Evolutionary conservation across 345 rosid species (phyloP).

Genomic region (Populus ilicifolia): DNA sequence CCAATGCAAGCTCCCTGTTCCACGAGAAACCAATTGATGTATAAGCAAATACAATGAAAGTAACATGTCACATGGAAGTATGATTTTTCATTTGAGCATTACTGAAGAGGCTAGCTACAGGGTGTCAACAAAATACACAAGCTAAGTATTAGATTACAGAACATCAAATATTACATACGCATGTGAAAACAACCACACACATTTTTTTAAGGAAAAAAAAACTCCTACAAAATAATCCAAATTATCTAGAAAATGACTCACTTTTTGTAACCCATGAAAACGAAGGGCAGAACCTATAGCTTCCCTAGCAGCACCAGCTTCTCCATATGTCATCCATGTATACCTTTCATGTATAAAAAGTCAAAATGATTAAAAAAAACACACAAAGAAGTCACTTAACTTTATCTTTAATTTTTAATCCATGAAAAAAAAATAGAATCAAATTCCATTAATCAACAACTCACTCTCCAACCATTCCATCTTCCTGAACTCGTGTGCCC

Average conservation of each 20-base stretch:
- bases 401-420: not conserved
- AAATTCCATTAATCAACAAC: slow-evolving; percentile 19
- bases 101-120: not conserved
- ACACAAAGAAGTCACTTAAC: not conserved
- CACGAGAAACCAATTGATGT: slow-evolving; percentile 17
- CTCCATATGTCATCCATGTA: slow-evolving; percentile 89
- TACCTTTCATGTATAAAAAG: slow-evolving; percentile 41
- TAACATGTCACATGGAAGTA: not conserved
- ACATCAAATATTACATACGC: too few relatives aligned
- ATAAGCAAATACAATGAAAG: not conserved
- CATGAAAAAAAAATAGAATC: not conserved
- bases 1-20: slow-evolving; percentile 74
- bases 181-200: too few relatives aligned
- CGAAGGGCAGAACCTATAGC: slow-evolving; percentile 84
- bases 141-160: not conserved
- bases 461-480: slow-evolving; percentile 84
- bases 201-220: too few relatives aligned
- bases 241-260: slow-evolving; percentile 23
- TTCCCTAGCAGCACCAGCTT: slow-evolving; percentile 61
- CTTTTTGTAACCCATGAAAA: slow-evolving; percentile 54
- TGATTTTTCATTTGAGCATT: not conserved
- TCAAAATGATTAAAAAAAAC: not conserved
- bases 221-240: not conserved
- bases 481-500: slow-evolving; percentile 60
- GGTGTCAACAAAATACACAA: not conserved